Percentiles rank a stretch among this genome's conserved stretches.
Evolutionary conservation across 1,284 basidiomycete species (phyloP).

Genomic region (Ustilago tritici): DNA sequence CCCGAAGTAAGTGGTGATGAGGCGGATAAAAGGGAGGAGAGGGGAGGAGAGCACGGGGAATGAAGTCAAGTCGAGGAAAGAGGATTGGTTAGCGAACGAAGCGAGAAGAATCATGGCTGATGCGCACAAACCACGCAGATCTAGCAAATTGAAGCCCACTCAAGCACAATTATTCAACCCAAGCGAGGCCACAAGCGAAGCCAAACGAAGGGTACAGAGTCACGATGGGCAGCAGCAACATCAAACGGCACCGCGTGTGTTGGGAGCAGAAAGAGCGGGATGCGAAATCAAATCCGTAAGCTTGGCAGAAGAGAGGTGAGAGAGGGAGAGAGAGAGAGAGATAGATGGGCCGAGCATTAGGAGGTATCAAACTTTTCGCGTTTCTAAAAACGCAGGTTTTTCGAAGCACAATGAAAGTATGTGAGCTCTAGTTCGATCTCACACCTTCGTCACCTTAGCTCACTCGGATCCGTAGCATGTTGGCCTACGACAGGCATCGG

Average conservation of each 20-base stretch:
- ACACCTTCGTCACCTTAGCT: too few species aligned
- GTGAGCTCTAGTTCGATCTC: too few species aligned
- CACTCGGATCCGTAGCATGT: too few species aligned
- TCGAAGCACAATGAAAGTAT: too few species aligned
- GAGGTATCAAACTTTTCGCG: too few species aligned
- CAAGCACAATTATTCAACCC: not conserved
- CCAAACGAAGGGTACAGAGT: not conserved
- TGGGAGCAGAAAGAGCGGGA: not conserved
- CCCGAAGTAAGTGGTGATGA: not conserved
- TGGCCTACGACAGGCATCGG: too few species aligned
- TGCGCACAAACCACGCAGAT: conserved; percentile 8
- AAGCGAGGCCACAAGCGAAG: not conserved
- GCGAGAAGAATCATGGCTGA: conserved; percentile 7
- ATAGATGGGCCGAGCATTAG: conserved; percentile 9
- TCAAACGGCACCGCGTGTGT: not conserved
- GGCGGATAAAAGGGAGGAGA: not conserved
- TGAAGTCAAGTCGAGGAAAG: not conserved
- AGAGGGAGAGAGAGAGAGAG: not conserved
- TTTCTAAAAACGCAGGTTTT: too few species aligned
- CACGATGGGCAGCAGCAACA: not conserved
- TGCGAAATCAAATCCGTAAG: not conserved
- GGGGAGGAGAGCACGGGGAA: not conserved
- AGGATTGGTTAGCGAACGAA: conserved; percentile 1
- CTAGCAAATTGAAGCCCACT: not conserved
- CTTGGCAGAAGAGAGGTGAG: not conserved